Base-by-base conservation (phyloP, 2,329 filamentous ascomycete species). In the Aureobasidium sp. region DNA sequence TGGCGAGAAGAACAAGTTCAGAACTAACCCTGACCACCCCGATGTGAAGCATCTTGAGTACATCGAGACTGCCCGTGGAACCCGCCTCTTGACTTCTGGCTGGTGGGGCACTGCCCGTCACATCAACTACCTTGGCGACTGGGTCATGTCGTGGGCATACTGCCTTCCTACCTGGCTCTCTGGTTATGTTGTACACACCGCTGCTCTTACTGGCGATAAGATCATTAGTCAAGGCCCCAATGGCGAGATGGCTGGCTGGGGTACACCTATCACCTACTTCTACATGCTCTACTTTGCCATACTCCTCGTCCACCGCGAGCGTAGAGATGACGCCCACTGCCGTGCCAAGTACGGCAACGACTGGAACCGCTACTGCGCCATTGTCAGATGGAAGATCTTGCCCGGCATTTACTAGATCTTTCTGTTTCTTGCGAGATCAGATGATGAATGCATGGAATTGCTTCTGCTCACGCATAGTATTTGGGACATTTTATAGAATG, bases 61-160 rank as follows among this genome's bases (percentile, higher is more conserved):
- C 75, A 92, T 97, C 64, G 81, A 94, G 77, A 97, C 93, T 10
- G 86, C 86, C 71, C 82, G 84, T 2, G 93, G 93, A 57, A 92
- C 89, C 63, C 89, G 87, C 68, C 84, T 97, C 34, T 82, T 97
- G 66, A 86, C 86, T 3, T 88, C 89, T 0, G 93, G 93, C 62
- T 97, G 93, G 93, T 97, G 93, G 93, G 93, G 93, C 47, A 80
- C 85, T 26, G 89, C 92, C 0, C 85, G 93, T 46, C 93, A 97
- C 76, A 93, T 97, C 81, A 97, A 97, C 79, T 97, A 97, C 76
- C 77, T 96, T 0, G 93, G 92, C 59, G 93, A 97, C 77, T 97
- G 92, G 92, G 81, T 94, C 67, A 92, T 96, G 84, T 85, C 88
- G 9, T 97, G 91, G 90, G 86, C 91, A 0, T 97, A 94, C 76